Conservation (phyloP, 1,284 basidiomycete genomes). For the Melanopsichium pennsylvanicum region DNA sequence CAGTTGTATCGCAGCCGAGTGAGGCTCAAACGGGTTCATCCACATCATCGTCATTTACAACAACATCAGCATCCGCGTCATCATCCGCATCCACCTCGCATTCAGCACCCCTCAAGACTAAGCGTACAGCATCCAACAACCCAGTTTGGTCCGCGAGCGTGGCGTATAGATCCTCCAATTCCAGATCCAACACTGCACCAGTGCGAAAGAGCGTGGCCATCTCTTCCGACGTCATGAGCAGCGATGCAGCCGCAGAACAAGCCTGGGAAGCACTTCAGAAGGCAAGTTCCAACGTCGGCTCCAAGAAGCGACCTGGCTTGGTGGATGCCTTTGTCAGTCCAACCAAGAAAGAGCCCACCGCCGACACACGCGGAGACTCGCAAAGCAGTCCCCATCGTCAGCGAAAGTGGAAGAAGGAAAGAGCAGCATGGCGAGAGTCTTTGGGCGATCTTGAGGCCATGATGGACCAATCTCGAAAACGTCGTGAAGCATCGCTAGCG, state of each 20-base stretch:
- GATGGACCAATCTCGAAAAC: constrained; percentile 28
- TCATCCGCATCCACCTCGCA: neutral
- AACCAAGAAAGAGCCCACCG: constrained; percentile 11
- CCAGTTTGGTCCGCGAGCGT: constrained; percentile 43
- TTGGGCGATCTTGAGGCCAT: constrained; percentile 37
- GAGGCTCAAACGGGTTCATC: neutral
- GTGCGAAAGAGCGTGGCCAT: constrained; percentile 12
- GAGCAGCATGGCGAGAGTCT: constrained; percentile 37
- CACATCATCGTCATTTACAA: neutral
- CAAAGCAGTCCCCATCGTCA: constrained; percentile 18
- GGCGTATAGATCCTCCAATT: constrained; percentile 28
- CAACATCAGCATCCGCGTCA: constrained; percentile 2
- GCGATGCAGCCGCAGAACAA: constrained; percentile 20
- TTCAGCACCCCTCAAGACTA: neutral
- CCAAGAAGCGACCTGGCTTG: constrained; percentile 23
- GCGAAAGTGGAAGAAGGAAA: constrained; percentile 36
- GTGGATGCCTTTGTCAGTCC: constrained; percentile 41
- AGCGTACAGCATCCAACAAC: constrained; percentile 28
- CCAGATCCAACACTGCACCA: constrained; percentile 33
- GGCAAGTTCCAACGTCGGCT: constrained; percentile 1
- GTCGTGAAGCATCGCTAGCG: constrained; percentile 14
- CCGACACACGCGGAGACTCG: neutral
- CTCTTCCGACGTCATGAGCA: constrained; percentile 7
- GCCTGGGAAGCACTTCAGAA: constrained; percentile 28
- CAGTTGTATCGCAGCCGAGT: neutral